Evolutionary conservation across 768 basidiomycete species (phyloP).

Genomic region (Hygrophorus pudorinus): DNA sequence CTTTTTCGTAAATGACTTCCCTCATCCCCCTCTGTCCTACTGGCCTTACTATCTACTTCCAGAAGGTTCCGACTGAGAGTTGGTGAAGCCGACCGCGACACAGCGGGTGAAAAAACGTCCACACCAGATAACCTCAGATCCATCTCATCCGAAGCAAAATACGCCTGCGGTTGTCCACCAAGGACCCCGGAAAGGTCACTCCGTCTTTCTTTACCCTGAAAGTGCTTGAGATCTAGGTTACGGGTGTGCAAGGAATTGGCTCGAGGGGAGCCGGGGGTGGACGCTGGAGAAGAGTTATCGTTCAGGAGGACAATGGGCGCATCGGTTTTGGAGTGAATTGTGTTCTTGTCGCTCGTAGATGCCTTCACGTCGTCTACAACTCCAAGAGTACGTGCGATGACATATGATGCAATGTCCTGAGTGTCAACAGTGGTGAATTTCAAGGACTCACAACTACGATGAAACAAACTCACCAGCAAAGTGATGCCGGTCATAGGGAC

Average conservation of each 20-base stretch:
- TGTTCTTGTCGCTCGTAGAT: constrained; percentile 52
- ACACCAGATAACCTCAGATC: constrained; percentile 56
- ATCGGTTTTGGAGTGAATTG: constrained; percentile 18
- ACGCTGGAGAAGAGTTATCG: constrained; percentile 16
- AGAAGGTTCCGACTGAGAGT: constrained; percentile 28
- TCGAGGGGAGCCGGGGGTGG: constrained; percentile 17
- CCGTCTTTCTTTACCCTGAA: constrained; percentile 3
- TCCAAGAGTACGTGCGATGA: constrained; percentile 74
- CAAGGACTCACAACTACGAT: constrained; percentile 5
- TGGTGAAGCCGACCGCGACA: constrained; percentile 59
- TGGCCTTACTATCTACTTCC: background rate
- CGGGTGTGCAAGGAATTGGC: constrained; percentile 3
- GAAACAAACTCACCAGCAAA: constrained; percentile 36
- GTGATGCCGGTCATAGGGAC: constrained; percentile 50
- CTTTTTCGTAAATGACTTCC: background rate
- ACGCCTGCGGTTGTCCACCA: constrained; percentile 28
- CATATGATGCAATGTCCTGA: constrained; percentile 74
- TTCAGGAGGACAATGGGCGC: constrained; percentile 25
- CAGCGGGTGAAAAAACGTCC: constrained; percentile 63
- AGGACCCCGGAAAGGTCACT: constrained; percentile 8
- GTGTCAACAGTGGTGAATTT: background rate
- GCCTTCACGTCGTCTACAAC: constrained; percentile 68
- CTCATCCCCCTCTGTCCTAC: background rate
- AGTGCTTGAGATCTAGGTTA: constrained; percentile 7
- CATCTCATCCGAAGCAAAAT: constrained; percentile 40